These are phyloP conservation scores for Meripilus lineatus DNA, from an alignment of 1,284 basidiomycete species.

Conservation along the genomic window DNA sequence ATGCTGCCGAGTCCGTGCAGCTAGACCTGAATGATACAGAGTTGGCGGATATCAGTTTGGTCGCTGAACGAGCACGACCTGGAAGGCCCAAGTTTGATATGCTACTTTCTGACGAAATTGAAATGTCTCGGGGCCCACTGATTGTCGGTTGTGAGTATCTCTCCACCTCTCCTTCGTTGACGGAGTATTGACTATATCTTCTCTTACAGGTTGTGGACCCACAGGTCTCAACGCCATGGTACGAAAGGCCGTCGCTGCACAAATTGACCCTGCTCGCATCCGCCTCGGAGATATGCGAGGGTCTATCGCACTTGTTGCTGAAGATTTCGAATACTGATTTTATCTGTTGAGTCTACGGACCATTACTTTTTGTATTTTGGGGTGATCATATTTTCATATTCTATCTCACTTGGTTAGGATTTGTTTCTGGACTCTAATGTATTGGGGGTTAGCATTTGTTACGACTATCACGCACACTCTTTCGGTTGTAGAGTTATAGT, in stretches of 20 bases:
- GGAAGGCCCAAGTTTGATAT: slow-evolving; percentile 72
- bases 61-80: slow-evolving; percentile 67
- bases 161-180: neutral
- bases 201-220: slow-evolving; percentile 63
- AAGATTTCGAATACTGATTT: slow-evolving; percentile 60
- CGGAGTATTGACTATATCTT: neutral
- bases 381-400: too few relatives aligned
- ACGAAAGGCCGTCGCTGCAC: slow-evolving; percentile 60
- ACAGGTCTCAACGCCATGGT: slow-evolving; percentile 68
- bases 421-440: too few relatives aligned
- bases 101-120: slow-evolving; percentile 66
- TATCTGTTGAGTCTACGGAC: too few relatives aligned
- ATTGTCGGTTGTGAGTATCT: slow-evolving; percentile 62
- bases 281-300: slow-evolving; percentile 59
- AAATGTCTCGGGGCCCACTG: slow-evolving; percentile 48
- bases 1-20: slow-evolving; percentile 25
- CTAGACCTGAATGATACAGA: slow-evolving; percentile 66
- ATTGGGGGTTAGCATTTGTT: too few relatives aligned
- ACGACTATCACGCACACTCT: too few relatives aligned
- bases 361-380: too few relatives aligned
- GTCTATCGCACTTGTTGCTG: slow-evolving; percentile 56
- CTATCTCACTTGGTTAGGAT: too few relatives aligned
- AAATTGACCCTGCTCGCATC: slow-evolving; percentile 55
- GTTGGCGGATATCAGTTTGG: slow-evolving; percentile 56
- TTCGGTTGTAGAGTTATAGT: too few relatives aligned